These are phyloP conservation scores for Colletotrichum simmondsii DNA, from an alignment of 2,329 filamentous ascomycete genomes.

Conservation along the genomic window DNA sequence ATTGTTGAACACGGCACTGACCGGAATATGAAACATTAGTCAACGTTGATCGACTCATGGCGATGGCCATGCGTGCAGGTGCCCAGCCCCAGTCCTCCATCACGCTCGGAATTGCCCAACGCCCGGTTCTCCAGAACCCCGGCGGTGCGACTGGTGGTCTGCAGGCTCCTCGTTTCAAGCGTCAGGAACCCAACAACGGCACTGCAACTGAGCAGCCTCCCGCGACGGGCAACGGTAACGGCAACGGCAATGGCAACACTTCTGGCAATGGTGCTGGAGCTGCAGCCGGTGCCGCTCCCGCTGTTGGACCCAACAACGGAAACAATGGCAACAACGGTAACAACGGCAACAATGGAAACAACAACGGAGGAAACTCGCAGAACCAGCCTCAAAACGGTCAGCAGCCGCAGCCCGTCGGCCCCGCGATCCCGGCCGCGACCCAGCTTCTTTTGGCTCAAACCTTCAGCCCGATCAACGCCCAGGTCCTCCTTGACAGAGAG, in stretches of 20 bases:
- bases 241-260: neutral
- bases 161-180: slow-evolving; percentile 21
- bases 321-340: neutral
- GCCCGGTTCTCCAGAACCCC: slow-evolving; percentile 37
- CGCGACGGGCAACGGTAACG: neutral
- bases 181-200: slow-evolving; percentile 26
- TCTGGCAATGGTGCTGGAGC: slow-evolving; percentile 9
- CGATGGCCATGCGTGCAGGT: slow-evolving; percentile 36
- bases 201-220: neutral
- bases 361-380: neutral
- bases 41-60: slow-evolving; percentile 37
- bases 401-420: neutral
- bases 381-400: neutral
- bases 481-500: slow-evolving; percentile 35
- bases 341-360: neutral
- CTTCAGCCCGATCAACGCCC: slow-evolving; percentile 34
- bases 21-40: slow-evolving; percentile 32
- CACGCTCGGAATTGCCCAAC: slow-evolving; percentile 36
- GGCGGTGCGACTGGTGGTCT: slow-evolving; percentile 34
- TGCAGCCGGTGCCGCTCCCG: neutral
- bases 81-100: slow-evolving; percentile 34
- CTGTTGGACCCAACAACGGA: neutral
- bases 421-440: slow-evolving; percentile 34
- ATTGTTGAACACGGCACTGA: slow-evolving; percentile 6
- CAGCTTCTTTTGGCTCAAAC: slow-evolving; percentile 37